Percentiles rank a stretch among this genome's conserved stretches.
Conservation (phyloP, 2,329 filamentous ascomycete genomes). For the Fusarium sp. region DNA sequence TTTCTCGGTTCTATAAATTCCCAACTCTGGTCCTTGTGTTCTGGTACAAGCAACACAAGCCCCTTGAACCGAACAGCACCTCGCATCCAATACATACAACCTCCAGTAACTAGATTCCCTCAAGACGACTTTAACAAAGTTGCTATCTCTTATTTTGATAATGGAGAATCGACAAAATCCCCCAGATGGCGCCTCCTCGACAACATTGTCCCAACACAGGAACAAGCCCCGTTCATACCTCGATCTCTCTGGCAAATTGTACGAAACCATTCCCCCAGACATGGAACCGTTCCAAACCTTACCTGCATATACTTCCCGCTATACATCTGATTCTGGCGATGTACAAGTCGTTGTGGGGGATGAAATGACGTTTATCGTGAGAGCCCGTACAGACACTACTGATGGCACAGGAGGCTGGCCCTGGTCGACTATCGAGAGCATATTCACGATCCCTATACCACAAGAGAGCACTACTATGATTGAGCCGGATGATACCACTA, state of each 20-base stretch:
- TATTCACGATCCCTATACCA: background rate
- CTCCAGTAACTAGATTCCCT: background rate
- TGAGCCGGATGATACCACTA: too few relatives aligned
- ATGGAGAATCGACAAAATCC: background rate
- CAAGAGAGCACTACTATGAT: background rate
- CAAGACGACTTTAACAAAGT: too few relatives aligned
- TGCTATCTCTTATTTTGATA: too few relatives aligned
- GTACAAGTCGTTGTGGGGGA: too few relatives aligned
- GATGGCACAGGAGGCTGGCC: too few relatives aligned
- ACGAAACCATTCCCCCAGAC: background rate
- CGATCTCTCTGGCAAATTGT: background rate
- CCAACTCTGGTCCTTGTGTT: background rate
- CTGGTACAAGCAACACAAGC: background rate
- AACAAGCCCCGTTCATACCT: background rate
- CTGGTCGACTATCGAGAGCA: background rate
- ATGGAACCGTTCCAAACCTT: background rate
- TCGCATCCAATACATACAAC: background rate
- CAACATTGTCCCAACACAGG: background rate
- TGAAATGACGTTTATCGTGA: too few relatives aligned
- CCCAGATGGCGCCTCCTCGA: fast-evolving
- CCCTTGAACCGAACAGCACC: background rate
- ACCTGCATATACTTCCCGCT: background rate
- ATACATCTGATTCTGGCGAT: background rate
- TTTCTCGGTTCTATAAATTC: too few relatives aligned
- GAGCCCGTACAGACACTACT: too few relatives aligned